Evolutionary conservation across 192 early-diverging fungal genomes (phyloP).

Genomic region (Martensiomyces pterosporus): DNA sequence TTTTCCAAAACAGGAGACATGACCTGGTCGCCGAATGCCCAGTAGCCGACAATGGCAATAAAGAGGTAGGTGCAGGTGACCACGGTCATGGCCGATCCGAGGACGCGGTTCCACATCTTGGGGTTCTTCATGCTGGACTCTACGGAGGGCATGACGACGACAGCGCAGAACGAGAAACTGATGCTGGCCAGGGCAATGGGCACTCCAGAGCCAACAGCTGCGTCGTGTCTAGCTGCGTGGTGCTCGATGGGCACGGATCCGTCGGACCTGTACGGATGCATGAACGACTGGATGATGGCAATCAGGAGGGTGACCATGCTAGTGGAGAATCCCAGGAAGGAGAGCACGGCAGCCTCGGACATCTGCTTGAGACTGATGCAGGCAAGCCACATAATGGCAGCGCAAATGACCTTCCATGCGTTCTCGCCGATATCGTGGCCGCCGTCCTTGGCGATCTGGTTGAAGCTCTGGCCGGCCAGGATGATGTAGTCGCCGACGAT

Average conservation of each 20-base stretch:
- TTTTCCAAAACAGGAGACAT: conserved; percentile 62
- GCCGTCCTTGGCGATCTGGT: conserved; percentile 46
- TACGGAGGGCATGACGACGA: conserved; percentile 75
- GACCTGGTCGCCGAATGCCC: conserved; percentile 62
- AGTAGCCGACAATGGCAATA: conserved; percentile 69
- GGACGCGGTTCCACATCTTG: conserved; percentile 59
- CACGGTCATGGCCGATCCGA: conserved; percentile 56
- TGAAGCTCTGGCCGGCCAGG: conserved; percentile 63
- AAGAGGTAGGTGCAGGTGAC: conserved; percentile 65
- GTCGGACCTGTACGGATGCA: conserved; percentile 13
- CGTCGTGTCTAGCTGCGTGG: conserved; percentile 23
- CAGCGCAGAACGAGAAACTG: conserved; percentile 74
- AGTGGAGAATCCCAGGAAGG: conserved; percentile 66
- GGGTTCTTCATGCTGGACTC: conserved; percentile 72
- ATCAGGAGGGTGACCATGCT: conserved; percentile 65
- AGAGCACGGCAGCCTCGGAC: conserved; percentile 70
- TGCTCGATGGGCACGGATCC: conserved; percentile 34
- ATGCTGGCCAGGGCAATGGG: conserved; percentile 71
- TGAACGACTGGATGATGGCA: conserved; percentile 57
- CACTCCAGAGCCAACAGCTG: conserved; percentile 54
- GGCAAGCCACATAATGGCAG: conserved; percentile 58
- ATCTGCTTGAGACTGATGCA: conserved; percentile 72
- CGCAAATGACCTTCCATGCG: conserved; percentile 63
- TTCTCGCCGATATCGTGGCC: conserved; percentile 39
- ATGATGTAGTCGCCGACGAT: conserved; percentile 67